Percentiles rank a stretch among this genome's conserved stretches.
Evolutionary conservation across 2,329 filamentous ascomycete species (phyloP).

Genomic region (Pseudogymnoascus sp.): DNA sequence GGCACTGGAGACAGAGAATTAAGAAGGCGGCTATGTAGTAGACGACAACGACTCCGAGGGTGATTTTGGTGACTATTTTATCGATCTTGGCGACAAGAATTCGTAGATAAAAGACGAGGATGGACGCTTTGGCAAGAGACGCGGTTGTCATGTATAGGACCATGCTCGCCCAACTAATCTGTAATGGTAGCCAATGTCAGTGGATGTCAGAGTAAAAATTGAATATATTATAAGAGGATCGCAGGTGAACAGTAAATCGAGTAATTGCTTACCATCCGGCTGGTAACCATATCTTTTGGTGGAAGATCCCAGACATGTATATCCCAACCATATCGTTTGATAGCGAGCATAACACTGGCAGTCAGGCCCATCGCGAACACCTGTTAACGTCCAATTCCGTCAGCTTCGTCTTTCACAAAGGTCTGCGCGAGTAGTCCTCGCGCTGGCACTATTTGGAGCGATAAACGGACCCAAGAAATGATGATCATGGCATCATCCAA

Average conservation of each 20-base stretch:
- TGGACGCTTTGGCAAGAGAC: conserved; percentile 12
- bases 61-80: not conserved
- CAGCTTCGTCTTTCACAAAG: not conserved
- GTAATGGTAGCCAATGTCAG: not conserved
- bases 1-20: conserved; percentile 10
- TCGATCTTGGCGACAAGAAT: conserved; percentile 6
- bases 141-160: conserved; percentile 10
- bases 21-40: not conserved
- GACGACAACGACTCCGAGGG: not conserved
- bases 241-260: not conserved
- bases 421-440: not conserved
- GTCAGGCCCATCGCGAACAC: conserved; percentile 32
- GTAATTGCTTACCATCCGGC: not conserved
- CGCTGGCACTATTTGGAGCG: not conserved
- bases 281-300: not conserved
- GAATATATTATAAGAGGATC: not conserved
- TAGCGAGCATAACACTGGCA: conserved; percentile 29
- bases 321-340: conserved; percentile 31
- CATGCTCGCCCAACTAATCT: conserved; percentile 6
- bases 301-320: conserved; percentile 35
- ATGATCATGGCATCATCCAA: conserved; percentile 42
- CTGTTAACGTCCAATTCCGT: conserved; percentile 14
- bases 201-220: not conserved
- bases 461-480: conserved; percentile 31
- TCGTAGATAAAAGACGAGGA: conserved; percentile 13